These are phyloP conservation scores for Pholiota molesta DNA, from an alignment of 768 basidiomycete genomes.

Conservation along the genomic window DNA sequence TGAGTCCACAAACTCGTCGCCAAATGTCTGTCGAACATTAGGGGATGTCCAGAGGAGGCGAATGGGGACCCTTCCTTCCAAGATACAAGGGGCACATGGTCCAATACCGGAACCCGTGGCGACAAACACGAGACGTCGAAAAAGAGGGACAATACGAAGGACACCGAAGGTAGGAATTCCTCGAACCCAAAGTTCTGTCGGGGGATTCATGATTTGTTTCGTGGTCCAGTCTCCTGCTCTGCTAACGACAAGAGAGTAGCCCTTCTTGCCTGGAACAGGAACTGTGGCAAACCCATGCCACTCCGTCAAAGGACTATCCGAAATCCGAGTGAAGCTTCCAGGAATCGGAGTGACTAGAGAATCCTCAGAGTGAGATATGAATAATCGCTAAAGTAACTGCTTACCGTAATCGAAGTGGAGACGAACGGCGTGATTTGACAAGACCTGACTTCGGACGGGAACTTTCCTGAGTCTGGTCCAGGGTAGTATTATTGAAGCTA, in stretches of 20 bases:
- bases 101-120: constrained; percentile 64
- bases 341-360: constrained; percentile 44
- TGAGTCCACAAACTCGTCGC: constrained; percentile 58
- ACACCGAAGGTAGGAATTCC: constrained; percentile 60
- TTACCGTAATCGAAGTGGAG: constrained; percentile 62
- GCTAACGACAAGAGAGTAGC: constrained; percentile 60
- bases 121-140: constrained; percentile 58
- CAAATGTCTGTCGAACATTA: constrained; percentile 62
- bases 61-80: constrained; percentile 53
- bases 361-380: constrained; percentile 1
- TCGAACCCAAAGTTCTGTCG: constrained; percentile 58
- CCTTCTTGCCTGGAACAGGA: constrained; percentile 47
- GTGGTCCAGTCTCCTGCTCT: constrained; percentile 64
- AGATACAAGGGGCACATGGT: constrained; percentile 58
- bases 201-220: constrained; percentile 55
- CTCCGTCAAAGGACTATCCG: constrained; percentile 52
- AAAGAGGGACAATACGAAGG: constrained; percentile 54
- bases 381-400: constrained; percentile 12
- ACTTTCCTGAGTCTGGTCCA: constrained; percentile 64
- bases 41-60: constrained; percentile 66
- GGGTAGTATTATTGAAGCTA: constrained; percentile 57
- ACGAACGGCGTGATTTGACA: constrained; percentile 60
- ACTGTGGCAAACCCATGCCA: constrained; percentile 65
- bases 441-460: constrained; percentile 50
- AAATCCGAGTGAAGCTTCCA: constrained; percentile 49